phyloP scores from a whole-genome alignment of 257 asterid species.

The Hygrophila difformis region DNA sequence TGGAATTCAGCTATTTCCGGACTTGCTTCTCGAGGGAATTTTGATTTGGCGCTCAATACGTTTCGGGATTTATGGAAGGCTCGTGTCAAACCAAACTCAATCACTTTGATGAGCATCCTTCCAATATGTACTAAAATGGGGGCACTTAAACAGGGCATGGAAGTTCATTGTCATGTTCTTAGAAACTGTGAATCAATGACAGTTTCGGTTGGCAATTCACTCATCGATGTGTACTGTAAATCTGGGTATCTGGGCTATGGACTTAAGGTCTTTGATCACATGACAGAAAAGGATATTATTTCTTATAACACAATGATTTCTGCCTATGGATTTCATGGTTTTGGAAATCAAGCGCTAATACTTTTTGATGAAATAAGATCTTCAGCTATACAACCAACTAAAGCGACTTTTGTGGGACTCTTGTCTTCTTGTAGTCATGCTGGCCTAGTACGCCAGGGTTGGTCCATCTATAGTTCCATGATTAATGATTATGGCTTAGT shows the following conservation, averaged over 20 bases:
- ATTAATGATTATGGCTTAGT: conserved; percentile 15
- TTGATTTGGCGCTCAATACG: conserved; percentile 14
- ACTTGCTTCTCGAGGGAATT: conserved; percentile 16
- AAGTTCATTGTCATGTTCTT: conserved; percentile 25
- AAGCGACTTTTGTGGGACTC: conserved; percentile 29
- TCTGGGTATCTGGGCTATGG: conserved; percentile 27
- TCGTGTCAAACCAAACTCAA: conserved; percentile 18
- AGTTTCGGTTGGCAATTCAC: conserved; percentile 22
- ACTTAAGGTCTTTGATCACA: conserved; percentile 24
- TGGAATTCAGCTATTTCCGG: conserved; percentile 31
- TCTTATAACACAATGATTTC: conserved; percentile 32
- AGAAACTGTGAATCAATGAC: conserved; percentile 9
- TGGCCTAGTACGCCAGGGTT: conserved; percentile 27
- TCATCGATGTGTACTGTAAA: conserved; percentile 32
- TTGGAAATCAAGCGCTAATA: conserved; percentile 23
- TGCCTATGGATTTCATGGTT: conserved; percentile 30
- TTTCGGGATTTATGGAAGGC: conserved; percentile 23
- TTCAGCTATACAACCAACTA: conserved; percentile 17
- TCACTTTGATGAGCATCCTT: conserved; percentile 28
- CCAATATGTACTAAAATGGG: conserved; percentile 30
- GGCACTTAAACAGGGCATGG: conserved; percentile 28
- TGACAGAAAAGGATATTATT: conserved; percentile 23
- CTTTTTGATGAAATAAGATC: conserved; percentile 25
- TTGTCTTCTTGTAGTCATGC: conserved; percentile 32
- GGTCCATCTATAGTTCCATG: conserved; percentile 24